Conservation (phyloP, 139 green algal genomes). For the Pseudopediastrum boryanum region DNA sequence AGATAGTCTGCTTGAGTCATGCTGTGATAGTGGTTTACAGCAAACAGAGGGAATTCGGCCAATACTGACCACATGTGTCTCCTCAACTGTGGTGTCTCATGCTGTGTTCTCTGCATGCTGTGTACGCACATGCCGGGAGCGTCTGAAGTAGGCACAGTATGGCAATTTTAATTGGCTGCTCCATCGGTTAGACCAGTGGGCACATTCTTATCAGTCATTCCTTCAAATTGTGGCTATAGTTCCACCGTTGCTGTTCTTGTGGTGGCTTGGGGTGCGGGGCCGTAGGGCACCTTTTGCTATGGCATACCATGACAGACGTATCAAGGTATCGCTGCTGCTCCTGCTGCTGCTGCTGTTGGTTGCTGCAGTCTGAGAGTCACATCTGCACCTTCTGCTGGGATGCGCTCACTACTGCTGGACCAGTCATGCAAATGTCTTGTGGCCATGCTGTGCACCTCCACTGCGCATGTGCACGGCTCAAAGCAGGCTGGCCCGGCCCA, state of each 20-base stretch:
- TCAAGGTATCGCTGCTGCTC: not conserved
- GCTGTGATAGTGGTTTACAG: not conserved
- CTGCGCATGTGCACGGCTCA: not conserved
- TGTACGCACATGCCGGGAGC: too few species aligned
- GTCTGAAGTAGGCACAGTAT: too few species aligned
- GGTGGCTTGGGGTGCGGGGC: too few species aligned
- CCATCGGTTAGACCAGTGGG: too few species aligned
- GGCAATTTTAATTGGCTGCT: too few species aligned
- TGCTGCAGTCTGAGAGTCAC: not conserved
- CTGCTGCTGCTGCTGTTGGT: not conserved
- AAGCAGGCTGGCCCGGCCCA: conserved; percentile 18
- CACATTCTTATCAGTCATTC: too few species aligned
- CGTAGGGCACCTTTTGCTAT: too few species aligned
- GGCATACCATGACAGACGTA: not conserved
- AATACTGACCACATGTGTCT: not conserved
- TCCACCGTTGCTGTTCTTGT: too few species aligned
- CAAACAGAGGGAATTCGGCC: not conserved
- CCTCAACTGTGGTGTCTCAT: too few species aligned
- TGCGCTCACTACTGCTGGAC: too few species aligned
- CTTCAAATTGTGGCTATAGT: too few species aligned
- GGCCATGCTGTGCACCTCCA: not conserved
- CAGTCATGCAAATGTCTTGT: not conserved
- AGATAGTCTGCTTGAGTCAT: not conserved
- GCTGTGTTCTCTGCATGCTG: too few species aligned
- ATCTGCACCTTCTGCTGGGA: not conserved